Evolutionary conservation across 225 moss, liverwort and hornwort species (phyloP), one percentile per base, ranked within the genome.

Genomic region (Pseudoscleropodium purum): DNA sequence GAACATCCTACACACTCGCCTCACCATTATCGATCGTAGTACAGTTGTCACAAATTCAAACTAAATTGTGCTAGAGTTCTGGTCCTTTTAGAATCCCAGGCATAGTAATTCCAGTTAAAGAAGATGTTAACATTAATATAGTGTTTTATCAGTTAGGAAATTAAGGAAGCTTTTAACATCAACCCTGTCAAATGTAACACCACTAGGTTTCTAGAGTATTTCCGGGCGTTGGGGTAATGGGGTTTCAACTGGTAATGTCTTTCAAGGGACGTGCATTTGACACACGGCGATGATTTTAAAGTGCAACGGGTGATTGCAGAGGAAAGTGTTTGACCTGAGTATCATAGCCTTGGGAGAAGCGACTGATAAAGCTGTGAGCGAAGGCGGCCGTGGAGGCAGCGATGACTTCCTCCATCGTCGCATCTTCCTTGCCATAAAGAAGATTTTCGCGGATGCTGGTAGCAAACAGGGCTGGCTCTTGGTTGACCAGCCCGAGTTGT

Each of bases 401-500:
- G 45, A 92, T 76, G 23, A 96, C 82, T 75, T 96, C 95, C 37
- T 93, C 89, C 87, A 89, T 88, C 29, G 93, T 91, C 70, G 90
- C 93, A 81, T 88, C 91, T 76, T 87, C 89, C 81, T 93, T 95
- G 27, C 96, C 95, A 60, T 94, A 91, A 9, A 95, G 85, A 77
- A 95, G 92, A 81, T 95, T 94, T 43, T 94, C 93, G 37, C 88
- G 94, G 68, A 95, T 91, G 83, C 85, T 91, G 12, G 91, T 92
- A 75, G 91, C 94, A 82, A 95, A 94, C 41, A 95, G 78, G 72
- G 95, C 93, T 45, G 95, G 94, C 89, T 95, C 95, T 82, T 95
- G 95, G 87, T 91, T 94, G 52, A 95, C 94, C 24, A 94, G 87
- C 24, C 95, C 95, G 25, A 93, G 93, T 81, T 94, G 94, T 68